Conservation (phyloP, 192 early-diverging fungal species). For the Tieghemiomyces parasiticus region DNA sequence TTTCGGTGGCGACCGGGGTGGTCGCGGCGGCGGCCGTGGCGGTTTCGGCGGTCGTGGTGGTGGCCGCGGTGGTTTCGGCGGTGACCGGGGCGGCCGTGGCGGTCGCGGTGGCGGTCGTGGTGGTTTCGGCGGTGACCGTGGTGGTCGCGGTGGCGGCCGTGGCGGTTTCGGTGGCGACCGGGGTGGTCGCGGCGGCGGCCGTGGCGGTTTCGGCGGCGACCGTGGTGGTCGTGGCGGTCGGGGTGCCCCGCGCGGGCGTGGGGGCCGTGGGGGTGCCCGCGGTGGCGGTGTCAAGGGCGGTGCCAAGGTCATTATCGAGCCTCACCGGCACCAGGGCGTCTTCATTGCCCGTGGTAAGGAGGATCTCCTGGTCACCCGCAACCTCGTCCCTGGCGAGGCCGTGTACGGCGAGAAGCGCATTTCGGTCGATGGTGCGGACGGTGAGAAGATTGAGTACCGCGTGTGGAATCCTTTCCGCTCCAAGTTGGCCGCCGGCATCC, state of each 20-base stretch:
- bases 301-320: slow-evolving; percentile 91
- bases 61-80: neutral
- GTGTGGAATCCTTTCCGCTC: slow-evolving; percentile 99
- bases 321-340: slow-evolving; percentile 89
- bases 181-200: slow-evolving; percentile 4
- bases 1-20: slow-evolving; percentile 20
- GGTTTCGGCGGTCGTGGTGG: slow-evolving; percentile 50
- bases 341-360: slow-evolving; percentile 98
- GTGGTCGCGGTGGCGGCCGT: slow-evolving; percentile 7
- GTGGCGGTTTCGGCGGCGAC: neutral
- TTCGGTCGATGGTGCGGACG: slow-evolving; percentile 84
- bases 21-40: slow-evolving; percentile 31
- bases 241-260: slow-evolving; percentile 30
- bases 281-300: slow-evolving; percentile 76
- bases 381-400: slow-evolving; percentile 91
- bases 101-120: slow-evolving; percentile 17
- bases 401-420: slow-evolving; percentile 99
- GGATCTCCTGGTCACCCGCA: slow-evolving; percentile 96
- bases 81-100: slow-evolving; percentile 11
- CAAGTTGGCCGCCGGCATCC: slow-evolving; percentile 93
- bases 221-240: slow-evolving; percentile 36
- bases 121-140: slow-evolving; percentile 12
- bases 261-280: slow-evolving; percentile 35
- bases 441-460: slow-evolving; percentile 94
- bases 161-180: slow-evolving; percentile 6